Percentiles rank a stretch among this genome's conserved stretches.
Evolutionary conservation across 495 filamentous ascomycete genomes (phyloP).

Genomic region (Geopyxis carbonaria): DNA sequence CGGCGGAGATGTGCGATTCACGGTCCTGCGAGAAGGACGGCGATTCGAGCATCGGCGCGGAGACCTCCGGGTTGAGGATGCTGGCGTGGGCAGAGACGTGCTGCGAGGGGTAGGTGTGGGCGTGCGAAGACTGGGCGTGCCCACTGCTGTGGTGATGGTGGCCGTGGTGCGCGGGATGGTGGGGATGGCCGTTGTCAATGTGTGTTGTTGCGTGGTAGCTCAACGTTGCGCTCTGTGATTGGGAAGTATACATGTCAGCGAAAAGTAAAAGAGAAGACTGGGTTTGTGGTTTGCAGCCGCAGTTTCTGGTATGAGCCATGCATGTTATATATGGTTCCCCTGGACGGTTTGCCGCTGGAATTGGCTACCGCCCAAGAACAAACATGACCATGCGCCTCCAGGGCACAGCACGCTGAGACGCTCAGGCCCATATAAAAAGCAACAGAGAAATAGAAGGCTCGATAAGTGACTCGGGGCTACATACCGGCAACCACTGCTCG

Average conservation of each 20-base stretch:
- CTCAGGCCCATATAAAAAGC: too few species aligned
- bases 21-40: slow-evolving; percentile 24
- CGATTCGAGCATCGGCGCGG: slow-evolving; percentile 17
- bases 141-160: slow-evolving; percentile 8
- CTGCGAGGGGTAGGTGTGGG: slow-evolving; percentile 19
- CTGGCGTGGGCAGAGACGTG: slow-evolving; percentile 16
- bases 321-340: too few species aligned
- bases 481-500: slow-evolving; percentile 1
- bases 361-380: too few species aligned
- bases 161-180: slow-evolving; percentile 3
- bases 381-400: too few species aligned
- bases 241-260: background rate
- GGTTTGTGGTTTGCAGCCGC: too few species aligned
- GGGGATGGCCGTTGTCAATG: slow-evolving; percentile 11
- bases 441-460: too few species aligned
- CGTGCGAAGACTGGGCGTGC: slow-evolving; percentile 11
- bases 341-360: too few species aligned
- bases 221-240: slow-evolving; percentile 4
- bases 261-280: background rate
- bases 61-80: slow-evolving; percentile 8
- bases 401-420: too few species aligned
- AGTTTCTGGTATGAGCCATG: too few species aligned
- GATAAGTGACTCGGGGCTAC: too few species aligned
- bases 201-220: slow-evolving; percentile 22
- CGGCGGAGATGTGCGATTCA: slow-evolving; percentile 6